Percentiles rank a stretch among this genome's conserved stretches.
These are phyloP conservation scores for Naganishia onofrii DNA, from an alignment of 768 basidiomycete genomes.

Conservation along the genomic window DNA sequence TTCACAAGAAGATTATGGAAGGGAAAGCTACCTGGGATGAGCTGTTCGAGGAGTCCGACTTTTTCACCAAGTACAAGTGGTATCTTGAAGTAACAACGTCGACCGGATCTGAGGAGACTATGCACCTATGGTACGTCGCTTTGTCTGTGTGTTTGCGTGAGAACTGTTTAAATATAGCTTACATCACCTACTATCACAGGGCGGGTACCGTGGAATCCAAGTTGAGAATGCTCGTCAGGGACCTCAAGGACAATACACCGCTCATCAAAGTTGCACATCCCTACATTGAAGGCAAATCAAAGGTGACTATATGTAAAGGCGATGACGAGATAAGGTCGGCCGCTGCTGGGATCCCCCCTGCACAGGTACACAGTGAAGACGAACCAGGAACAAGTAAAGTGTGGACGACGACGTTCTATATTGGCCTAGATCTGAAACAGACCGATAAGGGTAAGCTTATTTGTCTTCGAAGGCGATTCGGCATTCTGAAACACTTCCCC, in stretches of 20 bases:
- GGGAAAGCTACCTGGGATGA: conserved; percentile 66
- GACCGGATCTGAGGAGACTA: conserved; percentile 74
- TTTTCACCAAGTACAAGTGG: conserved; percentile 94
- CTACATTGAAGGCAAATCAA: conserved; percentile 89
- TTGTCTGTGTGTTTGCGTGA: neutral
- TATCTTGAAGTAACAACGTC: conserved; percentile 95
- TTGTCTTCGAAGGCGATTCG: neutral
- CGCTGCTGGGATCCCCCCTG: conserved; percentile 62
- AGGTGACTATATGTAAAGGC: conserved; percentile 74
- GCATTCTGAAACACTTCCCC: conserved; percentile 9
- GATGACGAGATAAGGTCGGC: conserved; percentile 85
- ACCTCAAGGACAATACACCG: conserved; percentile 86
- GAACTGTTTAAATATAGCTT: neutral
- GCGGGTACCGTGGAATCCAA: conserved; percentile 98
- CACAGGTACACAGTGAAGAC: conserved; percentile 34
- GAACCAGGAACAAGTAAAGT: conserved; percentile 70
- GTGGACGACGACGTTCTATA: conserved; percentile 95
- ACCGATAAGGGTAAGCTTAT: conserved; percentile 65
- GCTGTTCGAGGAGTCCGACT: conserved; percentile 91
- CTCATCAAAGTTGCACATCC: conserved; percentile 89
- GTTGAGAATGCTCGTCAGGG: conserved; percentile 93
- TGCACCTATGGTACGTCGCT: conserved; percentile 79
- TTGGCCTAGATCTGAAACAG: conserved; percentile 86
- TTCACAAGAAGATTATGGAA: conserved; percentile 74
- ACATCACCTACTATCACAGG: conserved; percentile 52